These are phyloP conservation scores for Corymbia citriodora DNA, from an alignment of 441 rosid species.

Conservation along the genomic window DNA sequence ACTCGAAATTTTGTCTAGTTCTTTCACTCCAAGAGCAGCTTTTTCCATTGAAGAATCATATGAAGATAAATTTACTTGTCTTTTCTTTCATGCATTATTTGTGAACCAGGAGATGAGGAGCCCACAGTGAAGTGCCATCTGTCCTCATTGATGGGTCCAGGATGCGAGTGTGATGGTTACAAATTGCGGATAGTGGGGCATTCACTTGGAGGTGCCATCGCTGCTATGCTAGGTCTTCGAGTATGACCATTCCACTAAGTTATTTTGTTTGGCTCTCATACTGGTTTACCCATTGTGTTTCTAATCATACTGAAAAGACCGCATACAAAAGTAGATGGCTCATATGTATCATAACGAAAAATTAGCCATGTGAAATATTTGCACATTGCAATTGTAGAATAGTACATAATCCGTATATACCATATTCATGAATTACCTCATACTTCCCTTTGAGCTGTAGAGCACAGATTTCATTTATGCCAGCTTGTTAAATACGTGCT, in stretches of 20 bases:
- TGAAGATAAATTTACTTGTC: neutral
- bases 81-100: neutral
- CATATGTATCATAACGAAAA: neutral
- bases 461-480: neutral
- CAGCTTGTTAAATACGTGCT: neutral
- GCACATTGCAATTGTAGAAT: neutral
- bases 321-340: neutral
- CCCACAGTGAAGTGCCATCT: constrained; percentile 46
- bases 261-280: neutral
- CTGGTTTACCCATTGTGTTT: neutral
- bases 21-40: neutral
- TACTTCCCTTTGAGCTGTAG: neutral
- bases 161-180: constrained; percentile 90
- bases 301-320: neutral
- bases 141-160: constrained; percentile 72
- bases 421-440: neutral
- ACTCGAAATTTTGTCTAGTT: neutral
- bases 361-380: neutral
- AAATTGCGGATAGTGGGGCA: constrained; percentile 70
- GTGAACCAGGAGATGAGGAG: constrained; percentile 26
- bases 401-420: neutral
- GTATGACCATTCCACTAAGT: constrained; percentile 31
- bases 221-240: constrained; percentile 74
- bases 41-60: neutral
- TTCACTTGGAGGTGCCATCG: constrained; percentile 91